These are phyloP conservation scores for Sequoia sempervirens DNA, from an alignment of 75 land plant species.

Conservation along the genomic window DNA sequence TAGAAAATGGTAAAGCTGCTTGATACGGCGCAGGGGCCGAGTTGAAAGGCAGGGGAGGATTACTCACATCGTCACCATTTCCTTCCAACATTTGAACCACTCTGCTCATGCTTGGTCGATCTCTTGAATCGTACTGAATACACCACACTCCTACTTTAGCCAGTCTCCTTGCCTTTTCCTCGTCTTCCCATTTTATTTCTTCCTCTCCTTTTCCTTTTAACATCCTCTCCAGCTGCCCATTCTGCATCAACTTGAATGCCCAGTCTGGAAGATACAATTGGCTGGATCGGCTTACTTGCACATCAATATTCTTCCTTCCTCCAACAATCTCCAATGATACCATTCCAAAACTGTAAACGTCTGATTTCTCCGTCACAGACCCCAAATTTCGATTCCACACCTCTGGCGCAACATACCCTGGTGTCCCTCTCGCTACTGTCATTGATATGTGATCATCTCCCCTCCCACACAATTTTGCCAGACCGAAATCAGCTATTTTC, in stretches of 20 bases:
- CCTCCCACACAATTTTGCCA: constrained; percentile 21
- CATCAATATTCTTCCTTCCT: constrained; percentile 12
- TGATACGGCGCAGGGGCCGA: background rate
- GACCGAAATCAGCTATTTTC: constrained; percentile 50
- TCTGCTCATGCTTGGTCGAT: constrained; percentile 14
- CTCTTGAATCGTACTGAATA: constrained; percentile 9
- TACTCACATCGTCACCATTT: background rate
- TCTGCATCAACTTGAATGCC: background rate
- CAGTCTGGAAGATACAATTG: background rate
- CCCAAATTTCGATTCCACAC: background rate
- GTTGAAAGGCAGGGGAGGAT: constrained; percentile 13
- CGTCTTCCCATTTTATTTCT: background rate
- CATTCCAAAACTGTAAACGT: constrained; percentile 36
- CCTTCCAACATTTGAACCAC: constrained; percentile 26
- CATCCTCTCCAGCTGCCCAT: background rate
- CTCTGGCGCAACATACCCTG: constrained; percentile 31
- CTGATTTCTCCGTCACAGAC: constrained; percentile 15
- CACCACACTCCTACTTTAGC: constrained; percentile 19
- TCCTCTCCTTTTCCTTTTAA: background rate
- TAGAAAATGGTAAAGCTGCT: background rate
- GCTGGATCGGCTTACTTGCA: background rate
- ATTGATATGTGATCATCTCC: constrained; percentile 12
- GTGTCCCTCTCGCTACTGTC: constrained; percentile 9
- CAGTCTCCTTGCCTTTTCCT: background rate
- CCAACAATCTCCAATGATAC: constrained; percentile 22